A percentile compares a stretch with the other conserved stretches of the same genome.
These are phyloP conservation scores for Plasmodium chabaudi DNA, from an alignment of 169 alveolate species.

Conservation along the genomic window DNA sequence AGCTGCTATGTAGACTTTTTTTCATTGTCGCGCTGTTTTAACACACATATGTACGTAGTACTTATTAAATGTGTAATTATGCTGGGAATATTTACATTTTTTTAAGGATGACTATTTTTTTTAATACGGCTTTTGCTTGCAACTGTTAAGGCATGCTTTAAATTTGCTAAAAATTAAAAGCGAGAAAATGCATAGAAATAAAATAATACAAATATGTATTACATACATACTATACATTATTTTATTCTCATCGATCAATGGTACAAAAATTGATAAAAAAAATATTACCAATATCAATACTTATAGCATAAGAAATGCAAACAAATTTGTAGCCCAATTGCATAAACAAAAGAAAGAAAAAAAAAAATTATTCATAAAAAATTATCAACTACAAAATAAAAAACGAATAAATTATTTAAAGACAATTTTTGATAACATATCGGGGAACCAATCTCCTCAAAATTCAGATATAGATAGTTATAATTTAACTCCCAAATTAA, in stretches of 20 bases:
- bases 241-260: constrained; percentile 27
- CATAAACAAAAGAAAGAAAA: constrained; percentile 20
- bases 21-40: too few relatives aligned
- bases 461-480: constrained; percentile 58
- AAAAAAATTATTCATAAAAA: constrained; percentile 30
- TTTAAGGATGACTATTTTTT: too few relatives aligned
- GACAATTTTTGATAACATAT: constrained; percentile 25
- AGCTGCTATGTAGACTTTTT: too few relatives aligned
- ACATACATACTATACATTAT: constrained; percentile 28
- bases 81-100: too few relatives aligned
- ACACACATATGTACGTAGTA: too few relatives aligned
- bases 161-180: neutral
- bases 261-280: constrained; percentile 23
- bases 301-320: constrained; percentile 2
- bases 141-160: neutral
- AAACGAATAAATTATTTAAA: constrained; percentile 8
- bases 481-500: constrained; percentile 71
- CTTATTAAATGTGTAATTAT: too few relatives aligned
- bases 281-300: neutral
- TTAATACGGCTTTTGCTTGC: neutral
- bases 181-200: constrained; percentile 54
- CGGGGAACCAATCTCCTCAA: constrained; percentile 39
- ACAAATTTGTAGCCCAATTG: neutral
- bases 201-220: constrained; percentile 18
- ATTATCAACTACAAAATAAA: constrained; percentile 18